Base-by-base conservation (phyloP, 306 rosid species). In the Lablab purpureus region DNA sequence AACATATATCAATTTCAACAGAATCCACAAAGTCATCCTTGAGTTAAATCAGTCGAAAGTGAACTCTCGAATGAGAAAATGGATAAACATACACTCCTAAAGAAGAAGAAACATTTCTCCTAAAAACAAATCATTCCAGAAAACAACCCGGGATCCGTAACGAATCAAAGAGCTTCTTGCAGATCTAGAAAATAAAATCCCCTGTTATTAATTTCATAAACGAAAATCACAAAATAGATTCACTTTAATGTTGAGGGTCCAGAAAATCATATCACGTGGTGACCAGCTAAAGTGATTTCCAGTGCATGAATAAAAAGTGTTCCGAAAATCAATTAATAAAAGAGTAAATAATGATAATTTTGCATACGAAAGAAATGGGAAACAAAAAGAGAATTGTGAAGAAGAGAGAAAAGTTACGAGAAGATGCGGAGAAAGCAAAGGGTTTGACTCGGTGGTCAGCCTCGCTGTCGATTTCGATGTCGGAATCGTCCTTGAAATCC, bases 401-500 rank as follows among this genome's bases (percentile, higher is more conserved):
- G 52, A 18, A 60, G 67, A 32, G 34, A 58, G 3, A 37, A 11
- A 21, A 13, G 47, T 74, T 81, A 89, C 97, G 88, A 23, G 76
- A 84, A 67, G 88, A 54, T 55, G 96, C 83, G 30, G 89, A 37
- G 80, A 88, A 91, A 81, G 78, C 51, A 23, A 85, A 84, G 56
- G 87, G 83, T 85, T 87, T 89, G 76, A 83, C 68, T 52, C 19
- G 27, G 84, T 79, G 89, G 1, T 65, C 88, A 22, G 78, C 86
- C 6, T 46, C 34, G 32, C 0, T 1, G 30, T 59, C 94, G n/a
- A 74, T 78, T 2, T 91, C 94, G 21, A 76, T 81, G 1, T 91
- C 97, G 3, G 88, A 88, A 6, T 93, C 92, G 43, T 86, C 98
- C 85, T 93, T 93, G 87, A 93, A 93, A 6, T 78, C 87, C 83